Evolutionary conservation across 1,139 yeast species (phyloP), one percentile per base, ranked within the genome.

Genomic region (Lodderomyces orthopsilosis): DNA sequence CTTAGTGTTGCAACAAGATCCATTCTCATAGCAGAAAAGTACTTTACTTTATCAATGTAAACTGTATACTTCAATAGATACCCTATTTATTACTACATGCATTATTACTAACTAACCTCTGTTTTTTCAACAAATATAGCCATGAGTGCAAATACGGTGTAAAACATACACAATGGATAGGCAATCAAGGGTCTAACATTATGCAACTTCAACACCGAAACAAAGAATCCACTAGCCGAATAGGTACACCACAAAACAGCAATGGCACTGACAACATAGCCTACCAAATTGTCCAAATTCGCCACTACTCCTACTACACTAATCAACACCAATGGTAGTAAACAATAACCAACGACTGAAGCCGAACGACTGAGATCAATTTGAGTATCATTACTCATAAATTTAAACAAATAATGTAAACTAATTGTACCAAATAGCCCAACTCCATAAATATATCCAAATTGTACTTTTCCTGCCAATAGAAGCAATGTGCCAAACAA

Each of bases 381-480:
- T 42, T 78, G 71, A 30, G 57, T 52, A 18, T 71, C 76, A 43
- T 62, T 63, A 52, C 91, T 81, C 99, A 93, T 93, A 51, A 90
- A 73, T 61, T 86, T 89, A 61, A 94, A 84, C 48, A 94, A 73
- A 52, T 79, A 79, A 63, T 91, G 97, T 54, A 90, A 78, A 35
- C 95, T 81, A 14, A 89, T 59, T 2, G 95, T 86, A 12, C 99
- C 99, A 54, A 91, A 83, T 41, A 94, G 68, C 1, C 97, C 98
- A 37, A 93, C 95, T 22, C 98, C 98, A 58, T 93, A 93, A 43
- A 93, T 88, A 63, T 94, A 94, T 2, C 98, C 98, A 62, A 93
- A 93, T 62, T 93, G 98, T 15, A 91, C 89, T 60, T 91, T 93
- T 12, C 99, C 98, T 1, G 95, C 79, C 38, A 90, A 70, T 44